Percentiles rank a stretch among this genome's conserved stretches.
Conservation (phyloP, 345 rosid genomes). For the Cochlearia excelsa region DNA sequence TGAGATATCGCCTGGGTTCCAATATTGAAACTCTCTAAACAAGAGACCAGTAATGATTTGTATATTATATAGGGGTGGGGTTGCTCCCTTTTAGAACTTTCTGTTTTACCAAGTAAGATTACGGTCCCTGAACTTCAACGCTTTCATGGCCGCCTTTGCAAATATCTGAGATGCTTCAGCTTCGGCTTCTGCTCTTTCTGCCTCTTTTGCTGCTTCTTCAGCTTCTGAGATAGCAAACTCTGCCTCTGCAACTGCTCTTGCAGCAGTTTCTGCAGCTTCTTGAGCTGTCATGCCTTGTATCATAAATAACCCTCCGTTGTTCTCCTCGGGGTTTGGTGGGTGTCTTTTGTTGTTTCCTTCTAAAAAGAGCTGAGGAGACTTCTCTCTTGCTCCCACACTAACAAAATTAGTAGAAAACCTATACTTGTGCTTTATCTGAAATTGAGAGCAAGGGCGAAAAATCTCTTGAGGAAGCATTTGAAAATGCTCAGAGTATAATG, state of each 20-base stretch:
- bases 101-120: constrained; percentile 44
- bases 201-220: constrained; percentile 92
- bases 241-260: constrained; percentile 92
- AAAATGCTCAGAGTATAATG: constrained; percentile 6
- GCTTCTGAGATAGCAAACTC: constrained; percentile 93
- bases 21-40: constrained; percentile 5
- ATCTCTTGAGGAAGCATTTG: constrained; percentile 13
- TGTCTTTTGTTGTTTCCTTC: constrained; percentile 58
- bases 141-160: constrained; percentile 77
- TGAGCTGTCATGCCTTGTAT: constrained; percentile 77
- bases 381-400: constrained; percentile 46
- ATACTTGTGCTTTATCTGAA: constrained; percentile 83
- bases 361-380: constrained; percentile 40
- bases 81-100: constrained; percentile 20
- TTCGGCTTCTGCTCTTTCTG: constrained; percentile 92
- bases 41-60: constrained; percentile 15
- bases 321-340: constrained; percentile 46
- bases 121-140: constrained; percentile 50
- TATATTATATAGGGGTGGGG: constrained; percentile 11
- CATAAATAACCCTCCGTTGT: constrained; percentile 50
- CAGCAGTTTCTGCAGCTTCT: constrained; percentile 94
- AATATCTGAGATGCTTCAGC: constrained; percentile 91
- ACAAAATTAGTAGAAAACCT: constrained; percentile 45
- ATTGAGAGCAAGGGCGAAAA: constrained; percentile 15
- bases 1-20: constrained; percentile 23